phyloP scores from a whole-genome alignment of 805 yeast species.

The Metschnikowia anglica region DNA sequence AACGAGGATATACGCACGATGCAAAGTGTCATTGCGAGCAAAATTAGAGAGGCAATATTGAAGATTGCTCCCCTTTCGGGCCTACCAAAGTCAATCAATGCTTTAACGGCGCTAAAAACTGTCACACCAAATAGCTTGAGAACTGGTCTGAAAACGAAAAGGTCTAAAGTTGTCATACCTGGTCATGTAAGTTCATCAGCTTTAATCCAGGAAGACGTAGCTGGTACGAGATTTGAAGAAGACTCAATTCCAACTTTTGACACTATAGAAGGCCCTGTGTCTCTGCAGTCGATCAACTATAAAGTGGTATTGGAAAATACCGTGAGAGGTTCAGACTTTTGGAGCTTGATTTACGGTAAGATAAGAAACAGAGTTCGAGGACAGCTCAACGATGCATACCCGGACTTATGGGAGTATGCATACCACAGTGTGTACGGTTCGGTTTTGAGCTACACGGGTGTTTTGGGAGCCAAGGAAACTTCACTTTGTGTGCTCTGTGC shows the following conservation, averaged over 20 bases:
- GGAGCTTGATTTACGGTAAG: slow-evolving; percentile 75
- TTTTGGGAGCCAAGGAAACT: slow-evolving; percentile 67
- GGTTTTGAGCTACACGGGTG: slow-evolving; percentile 63
- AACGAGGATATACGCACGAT: slow-evolving; percentile 37
- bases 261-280: slow-evolving; percentile 45
- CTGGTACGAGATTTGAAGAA: slow-evolving; percentile 36
- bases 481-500: slow-evolving; percentile 75
- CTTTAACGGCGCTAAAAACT: slow-evolving; percentile 61
- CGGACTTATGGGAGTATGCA: slow-evolving; percentile 78
- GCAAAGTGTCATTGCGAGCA: slow-evolving; percentile 43
- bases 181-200: slow-evolving; percentile 38
- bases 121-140: slow-evolving; percentile 55
- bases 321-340: slow-evolving; percentile 60
- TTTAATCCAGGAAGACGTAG: slow-evolving; percentile 39
- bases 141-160: slow-evolving; percentile 23
- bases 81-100: slow-evolving; percentile 80
- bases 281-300: slow-evolving; percentile 30
- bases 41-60: slow-evolving; percentile 73
- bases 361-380: slow-evolving; percentile 63
- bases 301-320: slow-evolving; percentile 29
- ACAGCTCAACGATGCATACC: slow-evolving; percentile 74
- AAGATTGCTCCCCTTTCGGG: slow-evolving; percentile 82
- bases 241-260: slow-evolving; percentile 23
- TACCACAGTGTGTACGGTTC: slow-evolving; percentile 76
- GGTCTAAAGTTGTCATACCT: slow-evolving; percentile 31